Conservation (phyloP, 1,284 basidiomycete species). For the Rhodotorula sp. region DNA sequence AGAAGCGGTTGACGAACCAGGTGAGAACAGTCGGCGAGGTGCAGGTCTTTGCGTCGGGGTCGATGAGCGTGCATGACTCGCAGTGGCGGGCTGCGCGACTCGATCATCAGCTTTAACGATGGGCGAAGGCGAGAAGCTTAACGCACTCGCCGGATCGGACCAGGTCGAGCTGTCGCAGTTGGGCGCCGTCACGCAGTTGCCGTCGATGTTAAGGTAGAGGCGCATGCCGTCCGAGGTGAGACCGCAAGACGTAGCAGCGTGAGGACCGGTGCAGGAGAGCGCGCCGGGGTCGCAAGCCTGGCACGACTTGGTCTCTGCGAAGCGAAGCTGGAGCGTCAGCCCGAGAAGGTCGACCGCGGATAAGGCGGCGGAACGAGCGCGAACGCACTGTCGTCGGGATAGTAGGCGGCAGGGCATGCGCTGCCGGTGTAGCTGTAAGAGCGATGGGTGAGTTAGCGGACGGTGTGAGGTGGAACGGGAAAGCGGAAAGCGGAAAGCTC, state of each 20-base stretch:
- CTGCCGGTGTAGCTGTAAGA: too few species aligned
- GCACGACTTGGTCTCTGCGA: background rate
- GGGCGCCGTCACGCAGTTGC: background rate
- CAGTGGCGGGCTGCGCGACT: background rate
- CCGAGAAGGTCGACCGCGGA: too few species aligned
- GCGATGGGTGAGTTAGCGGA: too few species aligned
- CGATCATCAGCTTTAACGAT: background rate
- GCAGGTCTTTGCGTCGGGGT: background rate
- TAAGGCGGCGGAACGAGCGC: too few species aligned
- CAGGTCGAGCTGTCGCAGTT: background rate
- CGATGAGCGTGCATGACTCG: background rate
- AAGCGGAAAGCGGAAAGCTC: background rate
- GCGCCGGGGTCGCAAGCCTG: background rate
- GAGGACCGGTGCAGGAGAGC: background rate
- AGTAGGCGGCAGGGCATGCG: background rate
- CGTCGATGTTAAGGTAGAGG: slow-evolving; percentile 3
- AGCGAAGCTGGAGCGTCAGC: background rate
- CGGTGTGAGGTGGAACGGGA: too few species aligned
- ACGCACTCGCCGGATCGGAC: background rate
- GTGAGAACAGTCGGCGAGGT: background rate
- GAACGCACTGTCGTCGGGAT: background rate
- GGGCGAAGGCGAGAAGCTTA: too few species aligned
- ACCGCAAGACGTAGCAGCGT: background rate
- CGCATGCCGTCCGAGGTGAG: background rate
- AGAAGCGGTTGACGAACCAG: background rate